phyloP scores from a whole-genome alignment of 164 flowering plant species.

The Amborella trichopoda region DNA sequence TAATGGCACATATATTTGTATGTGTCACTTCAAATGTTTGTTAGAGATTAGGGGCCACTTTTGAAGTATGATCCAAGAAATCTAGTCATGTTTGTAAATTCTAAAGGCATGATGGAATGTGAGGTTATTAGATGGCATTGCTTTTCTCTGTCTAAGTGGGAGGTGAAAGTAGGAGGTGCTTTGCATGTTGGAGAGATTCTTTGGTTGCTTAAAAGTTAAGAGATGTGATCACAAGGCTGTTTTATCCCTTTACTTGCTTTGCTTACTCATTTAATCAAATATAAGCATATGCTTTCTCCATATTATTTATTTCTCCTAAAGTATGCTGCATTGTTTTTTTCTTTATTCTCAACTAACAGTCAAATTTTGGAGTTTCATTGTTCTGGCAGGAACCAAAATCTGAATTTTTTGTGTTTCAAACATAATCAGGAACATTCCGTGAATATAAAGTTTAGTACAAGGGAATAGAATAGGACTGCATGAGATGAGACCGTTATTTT shows the following conservation, averaged over 20 bases:
- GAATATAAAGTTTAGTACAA: no score
- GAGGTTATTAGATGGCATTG: background rate
- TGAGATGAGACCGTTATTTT: no score
- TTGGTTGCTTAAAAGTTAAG: constrained; percentile 8
- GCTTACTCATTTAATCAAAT: background rate
- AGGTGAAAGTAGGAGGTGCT: background rate
- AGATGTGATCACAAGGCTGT: background rate
- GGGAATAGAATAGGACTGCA: no score
- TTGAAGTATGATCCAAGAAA: background rate
- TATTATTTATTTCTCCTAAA: background rate
- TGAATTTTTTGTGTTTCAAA: no score
- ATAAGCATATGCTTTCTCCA: background rate
- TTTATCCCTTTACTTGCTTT: background rate
- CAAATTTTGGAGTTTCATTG: no score
- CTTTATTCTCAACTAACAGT: background rate
- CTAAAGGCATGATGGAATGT: background rate
- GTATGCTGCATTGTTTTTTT: background rate
- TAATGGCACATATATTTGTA: background rate
- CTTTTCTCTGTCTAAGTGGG: background rate
- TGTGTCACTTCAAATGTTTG: background rate
- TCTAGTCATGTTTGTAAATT: background rate
- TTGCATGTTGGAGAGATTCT: background rate
- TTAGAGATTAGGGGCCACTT: background rate
- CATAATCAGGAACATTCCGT: no score
- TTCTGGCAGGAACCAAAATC: no score